Conservation (phyloP, 1,284 basidiomycete species). For the Neonothopanus nambi region DNA sequence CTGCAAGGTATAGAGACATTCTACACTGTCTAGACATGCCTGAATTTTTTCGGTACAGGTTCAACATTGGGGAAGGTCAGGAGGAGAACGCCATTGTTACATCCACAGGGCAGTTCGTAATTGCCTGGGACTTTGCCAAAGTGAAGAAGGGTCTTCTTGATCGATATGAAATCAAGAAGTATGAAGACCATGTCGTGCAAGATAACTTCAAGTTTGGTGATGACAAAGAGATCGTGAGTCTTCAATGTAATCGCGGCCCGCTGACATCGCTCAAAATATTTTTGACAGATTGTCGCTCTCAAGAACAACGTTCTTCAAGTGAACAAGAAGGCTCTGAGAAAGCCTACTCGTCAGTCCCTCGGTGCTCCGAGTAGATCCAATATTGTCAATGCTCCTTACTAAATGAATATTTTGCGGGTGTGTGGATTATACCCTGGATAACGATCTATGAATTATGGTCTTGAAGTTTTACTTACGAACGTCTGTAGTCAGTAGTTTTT, state of each 20-base stretch:
- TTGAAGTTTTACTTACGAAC: conserved; percentile 2
- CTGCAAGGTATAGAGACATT: conserved; percentile 67
- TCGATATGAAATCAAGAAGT: conserved; percentile 96
- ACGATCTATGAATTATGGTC: conserved; percentile 11
- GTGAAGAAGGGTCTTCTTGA: conserved; percentile 91
- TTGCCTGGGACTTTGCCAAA: conserved; percentile 95
- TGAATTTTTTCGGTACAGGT: conserved; percentile 51
- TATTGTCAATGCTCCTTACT: conserved; percentile 76
- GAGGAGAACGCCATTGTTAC: conserved; percentile 97
- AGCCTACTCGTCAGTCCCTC: conserved; percentile 82
- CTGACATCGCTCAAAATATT: conserved; percentile 10
- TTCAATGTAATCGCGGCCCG: conserved; percentile 7
- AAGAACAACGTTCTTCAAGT: conserved; percentile 93
- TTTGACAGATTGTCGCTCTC: conserved; percentile 82
- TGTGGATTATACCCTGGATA: conserved; percentile 9
- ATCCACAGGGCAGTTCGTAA: conserved; percentile 92
- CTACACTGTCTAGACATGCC: neutral
- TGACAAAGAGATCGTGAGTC: conserved; percentile 87
- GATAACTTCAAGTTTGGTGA: conserved; percentile 97
- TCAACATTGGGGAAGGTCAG: conserved; percentile 87
- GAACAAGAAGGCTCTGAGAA: conserved; percentile 90
- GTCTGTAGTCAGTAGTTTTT: neutral
- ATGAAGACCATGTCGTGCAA: conserved; percentile 92
- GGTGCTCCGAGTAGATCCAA: conserved; percentile 57
- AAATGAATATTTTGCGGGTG: conserved; percentile 17